Base-by-base conservation (phyloP, 352 stramenopile genomes). In the Pythium insidiosum region DNA sequence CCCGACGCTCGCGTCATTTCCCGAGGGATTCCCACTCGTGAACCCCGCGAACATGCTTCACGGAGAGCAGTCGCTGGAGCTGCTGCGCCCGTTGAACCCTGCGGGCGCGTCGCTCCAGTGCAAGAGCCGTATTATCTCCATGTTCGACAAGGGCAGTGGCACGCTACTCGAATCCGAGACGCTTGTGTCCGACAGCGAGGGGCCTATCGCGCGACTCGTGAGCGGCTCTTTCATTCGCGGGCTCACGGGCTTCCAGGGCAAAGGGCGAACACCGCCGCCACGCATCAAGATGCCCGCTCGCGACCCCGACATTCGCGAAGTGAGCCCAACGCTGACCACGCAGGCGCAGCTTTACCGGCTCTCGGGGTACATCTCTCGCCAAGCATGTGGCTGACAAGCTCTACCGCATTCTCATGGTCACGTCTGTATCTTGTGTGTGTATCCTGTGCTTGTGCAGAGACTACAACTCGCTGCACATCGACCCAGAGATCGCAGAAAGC, bases 401-500 rank as follows among this genome's bases (percentile, higher is more conserved):
- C 24, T n/a, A n/a, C n/a, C n/a, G n/a, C n/a, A n/a, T n/a, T n/a
- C n/a, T n/a, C n/a, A n/a, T n/a, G n/a, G n/a, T n/a, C n/a, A n/a
- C n/a, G n/a, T n/a, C n/a, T n/a, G n/a, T n/a, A n/a, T n/a, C n/a
- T n/a, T n/a, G n/a, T n/a, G n/a, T n/a, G n/a, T n/a, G n/a, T n/a
- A n/a, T n/a, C n/a, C n/a, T n/a, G 22, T 50, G 37, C 25, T 3
- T 23, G 34, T 43, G 31, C 37, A 82, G 73, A 13, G 94, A 98
- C 71, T 97, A 96, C 61, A 98, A 98, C 63, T 67, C 84, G 56
- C 83, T 98, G 52, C 94, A 98, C 64, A 78, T 97, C 44, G 84
- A 97, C 57, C 78, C 80, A 4, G 69, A 78, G 54, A 83, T 92
- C 55, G 89, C 71, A 16, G 61, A 63, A 67, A 79, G 68, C 50